Evolutionary conservation across 1,284 basidiomycete species (phyloP), one percentile per base, ranked within the genome.

Genomic region (Crocinoboletus sp.): DNA sequence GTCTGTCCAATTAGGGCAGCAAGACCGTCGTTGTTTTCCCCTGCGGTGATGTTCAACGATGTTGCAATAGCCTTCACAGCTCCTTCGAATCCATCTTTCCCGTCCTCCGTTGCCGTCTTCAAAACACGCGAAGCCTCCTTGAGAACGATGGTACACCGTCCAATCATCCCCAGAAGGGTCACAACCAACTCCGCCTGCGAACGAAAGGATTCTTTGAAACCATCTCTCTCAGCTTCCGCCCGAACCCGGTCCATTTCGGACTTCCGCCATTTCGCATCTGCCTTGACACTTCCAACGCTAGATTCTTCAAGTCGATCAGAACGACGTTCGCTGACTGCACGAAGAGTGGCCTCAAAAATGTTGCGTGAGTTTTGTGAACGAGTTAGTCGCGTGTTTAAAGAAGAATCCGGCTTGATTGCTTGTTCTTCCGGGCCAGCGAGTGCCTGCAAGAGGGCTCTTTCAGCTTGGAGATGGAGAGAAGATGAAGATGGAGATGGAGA

Each of bases 311-410:
- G 69, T 54, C 82, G 82, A 51, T 90, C 86, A 16, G 86, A 88
- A 44, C 77, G 80, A 38, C 89, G 75, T 59, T 92, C 85, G 38
- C 84, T 82, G 23, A 87, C 80, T 10, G 87, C 88, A 20, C 84
- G 80, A 53, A 96, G 76, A 24, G 86, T 84, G 8, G 85, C 87
- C 23, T 91, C 84, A 57, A 95, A 88, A 71, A 93, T 86, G 27
- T 82, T 81, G 39, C 74, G 76, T 11, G 89, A 82, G 58, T 91
- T 91, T 44, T 74, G 74, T 8, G 89, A 84, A 8, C 80, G 78
- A 55, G 80, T 77, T 15, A 90, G 64, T 33, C 82, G 78, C 29
- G 69, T 63, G 48, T 77, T 78, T 16, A 89, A 65, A 0, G 75
- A 60, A 5, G 85, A 84, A 49, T 82, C 78, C 6, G 78, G 63